Evolutionary conservation across 139 green algal genomes (phyloP).

Genomic region (Microglena sp.): DNA sequence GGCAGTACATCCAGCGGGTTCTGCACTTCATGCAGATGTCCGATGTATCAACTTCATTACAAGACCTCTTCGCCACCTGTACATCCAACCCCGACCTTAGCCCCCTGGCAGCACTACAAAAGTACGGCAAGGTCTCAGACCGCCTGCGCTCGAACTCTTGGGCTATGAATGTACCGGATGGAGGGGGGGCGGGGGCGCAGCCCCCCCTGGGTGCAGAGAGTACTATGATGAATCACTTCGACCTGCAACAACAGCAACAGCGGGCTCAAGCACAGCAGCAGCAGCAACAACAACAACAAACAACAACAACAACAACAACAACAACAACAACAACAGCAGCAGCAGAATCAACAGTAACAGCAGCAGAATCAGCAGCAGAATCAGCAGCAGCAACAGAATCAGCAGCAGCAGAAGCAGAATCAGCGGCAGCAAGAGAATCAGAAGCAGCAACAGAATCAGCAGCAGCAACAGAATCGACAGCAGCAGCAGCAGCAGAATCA

Average conservation of each 20-base stretch:
- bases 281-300: no score
- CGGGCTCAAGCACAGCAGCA: no score
- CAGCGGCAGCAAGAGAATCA: neutral
- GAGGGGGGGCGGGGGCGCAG: neutral
- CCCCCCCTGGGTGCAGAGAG: neutral
- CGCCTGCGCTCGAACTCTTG: no score
- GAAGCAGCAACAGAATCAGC: neutral
- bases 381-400: no score
- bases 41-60: neutral
- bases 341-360: neutral
- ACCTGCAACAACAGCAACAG: neutral
- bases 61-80: neutral
- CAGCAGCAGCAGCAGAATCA: neutral
- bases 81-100: neutral
- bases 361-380: no score
- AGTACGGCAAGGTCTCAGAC: no score
- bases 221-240: neutral
- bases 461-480: neutral
- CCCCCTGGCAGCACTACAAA: neutral
- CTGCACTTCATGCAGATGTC: conserved; percentile 12
- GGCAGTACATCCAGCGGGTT: conserved; percentile 4
- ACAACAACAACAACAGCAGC: no score
- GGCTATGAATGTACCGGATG: neutral
- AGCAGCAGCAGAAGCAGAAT: neutral
- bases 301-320: no score